Percentiles rank a stretch among this genome's conserved stretches.
Evolutionary conservation across 208 protist species (phyloP).

Genomic region (Balamuthia mandrillaris): DNA sequence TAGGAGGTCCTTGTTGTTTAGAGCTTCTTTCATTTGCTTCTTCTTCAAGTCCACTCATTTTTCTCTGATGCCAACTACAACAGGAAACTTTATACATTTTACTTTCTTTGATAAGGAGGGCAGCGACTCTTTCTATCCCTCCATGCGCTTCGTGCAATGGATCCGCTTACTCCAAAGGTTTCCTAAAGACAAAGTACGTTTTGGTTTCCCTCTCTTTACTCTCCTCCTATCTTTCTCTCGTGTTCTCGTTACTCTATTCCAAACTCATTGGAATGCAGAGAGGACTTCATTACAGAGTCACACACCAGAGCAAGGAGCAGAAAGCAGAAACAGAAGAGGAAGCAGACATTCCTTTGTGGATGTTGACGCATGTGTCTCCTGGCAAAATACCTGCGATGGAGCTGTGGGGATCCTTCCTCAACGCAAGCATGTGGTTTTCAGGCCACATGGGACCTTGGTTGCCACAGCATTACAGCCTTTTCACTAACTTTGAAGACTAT

Average conservation of each 20-base stretch:
- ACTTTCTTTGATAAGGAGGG: constrained; percentile 26
- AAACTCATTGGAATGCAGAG: neutral
- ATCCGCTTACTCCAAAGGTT: neutral
- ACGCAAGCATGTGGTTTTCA: constrained; percentile 9
- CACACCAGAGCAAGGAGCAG: neutral
- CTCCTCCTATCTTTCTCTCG: neutral
- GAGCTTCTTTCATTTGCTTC: no score
- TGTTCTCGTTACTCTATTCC: neutral
- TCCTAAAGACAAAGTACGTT: neutral
- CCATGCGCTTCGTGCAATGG: constrained; percentile 18
- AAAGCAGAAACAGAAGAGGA: neutral
- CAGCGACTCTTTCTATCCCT: constrained; percentile 8
- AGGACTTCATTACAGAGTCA: neutral
- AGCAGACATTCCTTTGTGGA: neutral
- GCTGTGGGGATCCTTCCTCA: neutral
- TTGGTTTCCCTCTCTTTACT: neutral
- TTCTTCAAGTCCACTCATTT: neutral
- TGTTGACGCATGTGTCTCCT: constrained; percentile 7
- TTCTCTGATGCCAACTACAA: neutral
- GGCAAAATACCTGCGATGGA: constrained; percentile 10
- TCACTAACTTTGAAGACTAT: constrained; percentile 3
- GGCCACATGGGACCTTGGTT: constrained; percentile 2
- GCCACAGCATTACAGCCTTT: constrained; percentile 5
- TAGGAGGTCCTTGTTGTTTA: neutral
- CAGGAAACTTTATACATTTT: constrained; percentile 21